phyloP scores from a whole-genome alignment of 768 basidiomycete genomes.

The Terana coerulea region DNA sequence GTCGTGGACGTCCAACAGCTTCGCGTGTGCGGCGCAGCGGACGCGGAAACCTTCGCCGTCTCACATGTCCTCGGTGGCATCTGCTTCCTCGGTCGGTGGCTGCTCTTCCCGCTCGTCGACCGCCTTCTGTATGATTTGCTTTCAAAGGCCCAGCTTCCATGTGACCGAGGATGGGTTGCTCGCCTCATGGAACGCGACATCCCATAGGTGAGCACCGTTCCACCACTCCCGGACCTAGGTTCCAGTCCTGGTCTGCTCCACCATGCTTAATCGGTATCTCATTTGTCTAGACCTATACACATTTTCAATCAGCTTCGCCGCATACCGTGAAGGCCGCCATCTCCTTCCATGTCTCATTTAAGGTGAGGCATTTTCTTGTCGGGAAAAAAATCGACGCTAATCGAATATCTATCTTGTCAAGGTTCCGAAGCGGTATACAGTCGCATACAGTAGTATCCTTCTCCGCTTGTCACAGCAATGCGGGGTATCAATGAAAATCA shows the following conservation, averaged over 20 bases:
- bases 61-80: not conserved
- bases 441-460: not conserved
- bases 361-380: not conserved
- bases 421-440: not conserved
- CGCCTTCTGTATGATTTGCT: not conserved
- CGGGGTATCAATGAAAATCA: slow-evolving; percentile 1
- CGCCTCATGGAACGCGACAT: no score
- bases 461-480: slow-evolving; percentile 4
- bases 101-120: not conserved
- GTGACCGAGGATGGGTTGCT: not conserved
- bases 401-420: not conserved
- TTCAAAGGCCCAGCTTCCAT: not conserved
- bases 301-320: not conserved
- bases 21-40: not conserved
- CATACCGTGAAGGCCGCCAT: not conserved
- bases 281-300: no score
- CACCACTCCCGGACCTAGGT: no score
- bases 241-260: no score
- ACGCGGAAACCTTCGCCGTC: not conserved
- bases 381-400: not conserved
- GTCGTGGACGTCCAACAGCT: not conserved
- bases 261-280: no score
- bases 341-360: no score
- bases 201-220: no score
- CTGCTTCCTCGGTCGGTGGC: not conserved